Percentiles rank a stretch among this genome's conserved stretches.
phyloP scores from a whole-genome alignment of 495 filamentous ascomycete species.

The Polyplosphaeria fusca region DNA sequence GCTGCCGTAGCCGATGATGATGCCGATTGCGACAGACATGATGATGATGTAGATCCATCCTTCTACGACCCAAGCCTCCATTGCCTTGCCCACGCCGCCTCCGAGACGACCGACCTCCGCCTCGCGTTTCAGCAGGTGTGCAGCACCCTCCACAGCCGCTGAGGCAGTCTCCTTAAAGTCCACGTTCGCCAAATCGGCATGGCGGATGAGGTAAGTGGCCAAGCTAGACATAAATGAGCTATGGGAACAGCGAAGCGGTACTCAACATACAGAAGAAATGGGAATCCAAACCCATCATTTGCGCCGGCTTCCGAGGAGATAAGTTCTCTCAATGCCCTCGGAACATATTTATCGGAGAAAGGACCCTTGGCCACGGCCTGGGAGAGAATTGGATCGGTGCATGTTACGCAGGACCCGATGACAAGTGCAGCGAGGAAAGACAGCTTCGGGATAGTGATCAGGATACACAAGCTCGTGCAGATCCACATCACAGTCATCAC shows the following conservation, averaged over 20 bases:
- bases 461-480: constrained; percentile 22
- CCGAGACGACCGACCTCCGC: constrained; percentile 10
- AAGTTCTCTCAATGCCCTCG: constrained; percentile 56
- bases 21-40: constrained; percentile 16
- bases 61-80: constrained; percentile 24
- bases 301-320: constrained; percentile 60
- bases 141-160: constrained; percentile 7
- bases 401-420: constrained; percentile 60
- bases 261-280: constrained; percentile 51
- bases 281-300: constrained; percentile 61
- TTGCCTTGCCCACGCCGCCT: constrained; percentile 14
- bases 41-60: constrained; percentile 23
- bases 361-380: constrained; percentile 62
- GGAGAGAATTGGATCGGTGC: constrained; percentile 60
- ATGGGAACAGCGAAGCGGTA: not conserved
- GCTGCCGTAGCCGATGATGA: constrained; percentile 18
- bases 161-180: too few relatives aligned
- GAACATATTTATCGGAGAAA: constrained; percentile 59
- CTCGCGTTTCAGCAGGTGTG: constrained; percentile 11
- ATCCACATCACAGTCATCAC: constrained; percentile 27
- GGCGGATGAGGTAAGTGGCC: constrained; percentile 53
- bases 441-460: constrained; percentile 42
- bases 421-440: constrained; percentile 53
- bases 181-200: constrained; percentile 44
- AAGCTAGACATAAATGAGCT: not conserved